Base-by-base conservation (phyloP, 495 filamentous ascomycete genomes). In the Talaromyces thailandensis region DNA sequence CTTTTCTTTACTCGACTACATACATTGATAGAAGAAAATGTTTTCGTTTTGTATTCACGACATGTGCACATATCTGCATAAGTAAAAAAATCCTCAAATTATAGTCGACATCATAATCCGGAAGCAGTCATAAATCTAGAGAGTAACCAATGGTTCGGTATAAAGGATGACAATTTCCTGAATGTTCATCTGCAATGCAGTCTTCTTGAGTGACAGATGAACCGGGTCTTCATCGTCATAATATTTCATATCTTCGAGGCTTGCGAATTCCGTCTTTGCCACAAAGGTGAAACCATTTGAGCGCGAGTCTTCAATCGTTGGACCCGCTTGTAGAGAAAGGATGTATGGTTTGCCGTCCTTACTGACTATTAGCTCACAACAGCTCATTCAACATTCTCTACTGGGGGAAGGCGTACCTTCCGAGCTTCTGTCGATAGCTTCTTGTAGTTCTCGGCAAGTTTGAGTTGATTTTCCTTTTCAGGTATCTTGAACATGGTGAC, bases 331-430 rank as follows among this genome's bases (percentile, higher is more conserved):
- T 6, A 79, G 67, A 56, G 67, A 64, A 57, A 84, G 63, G 67
- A 90, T 88, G 69, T 89, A 91, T 2, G 85, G 86, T 64, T 88
- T 84, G 62, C 81, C 82, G 67, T 85, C 80, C 86, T 89, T 4
- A 14, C 16, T 40, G 35, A 40, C 5, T 40, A 40, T 40, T 16
- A 40, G 35, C 35, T 14, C 16, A 40, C 35, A 40, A 4, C 3
- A 40, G 35, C 14, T 9, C 12, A 16, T 14, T 16, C 35, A 40
- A 40, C 35, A 35, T 40, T 16, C 16, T 16, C 9, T 14, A 16
- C 11, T 14, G 3, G 35, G 35, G 14, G 35, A 40, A 16, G 35
- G 35, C 35, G 16, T 5, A 40, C 35, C 14, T 40, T 40, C 14
- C 14, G 16, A 40, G 35, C 35, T 40, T 40, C 35, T 40, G 14